phyloP scores from a whole-genome alignment of 2,329 filamentous ascomycete genomes.

The Botrytis byssoidea region DNA sequence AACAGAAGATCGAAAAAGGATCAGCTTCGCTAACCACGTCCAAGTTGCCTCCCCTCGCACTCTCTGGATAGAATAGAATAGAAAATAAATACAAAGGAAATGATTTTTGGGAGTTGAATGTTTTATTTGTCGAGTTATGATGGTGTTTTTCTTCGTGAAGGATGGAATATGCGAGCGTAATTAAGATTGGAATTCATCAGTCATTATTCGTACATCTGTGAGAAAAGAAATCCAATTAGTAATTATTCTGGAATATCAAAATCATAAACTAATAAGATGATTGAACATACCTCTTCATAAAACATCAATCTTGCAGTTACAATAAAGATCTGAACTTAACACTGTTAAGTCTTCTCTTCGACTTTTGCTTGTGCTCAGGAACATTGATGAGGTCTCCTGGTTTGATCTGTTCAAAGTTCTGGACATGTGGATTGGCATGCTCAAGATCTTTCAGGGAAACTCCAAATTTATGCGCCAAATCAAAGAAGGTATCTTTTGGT shows the following conservation, averaged over 20 bases:
- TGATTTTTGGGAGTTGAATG: neutral
- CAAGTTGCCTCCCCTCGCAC: neutral
- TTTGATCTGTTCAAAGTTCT: neutral
- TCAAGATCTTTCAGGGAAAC: neutral
- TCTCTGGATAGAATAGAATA: neutral
- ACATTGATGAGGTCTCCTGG: neutral
- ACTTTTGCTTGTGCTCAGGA: neutral
- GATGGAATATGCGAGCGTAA: neutral
- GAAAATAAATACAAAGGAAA: too few species aligned
- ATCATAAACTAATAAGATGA: accelerated
- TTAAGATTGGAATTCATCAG: neutral
- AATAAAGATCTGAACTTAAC: neutral
- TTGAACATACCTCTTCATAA: neutral
- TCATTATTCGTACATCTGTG: neutral
- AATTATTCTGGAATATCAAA: neutral
- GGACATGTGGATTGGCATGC: neutral
- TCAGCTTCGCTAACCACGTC: neutral
- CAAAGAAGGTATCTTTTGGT: neutral
- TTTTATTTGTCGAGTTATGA: neutral
- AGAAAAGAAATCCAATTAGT: neutral
- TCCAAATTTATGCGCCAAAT: neutral
- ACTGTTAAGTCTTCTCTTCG: neutral
- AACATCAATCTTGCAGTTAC: neutral
- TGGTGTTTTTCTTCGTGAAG: neutral
- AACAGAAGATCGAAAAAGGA: neutral